Conservation (phyloP, 768 basidiomycete genomes). For the Amanita pseudoporphyria region DNA sequence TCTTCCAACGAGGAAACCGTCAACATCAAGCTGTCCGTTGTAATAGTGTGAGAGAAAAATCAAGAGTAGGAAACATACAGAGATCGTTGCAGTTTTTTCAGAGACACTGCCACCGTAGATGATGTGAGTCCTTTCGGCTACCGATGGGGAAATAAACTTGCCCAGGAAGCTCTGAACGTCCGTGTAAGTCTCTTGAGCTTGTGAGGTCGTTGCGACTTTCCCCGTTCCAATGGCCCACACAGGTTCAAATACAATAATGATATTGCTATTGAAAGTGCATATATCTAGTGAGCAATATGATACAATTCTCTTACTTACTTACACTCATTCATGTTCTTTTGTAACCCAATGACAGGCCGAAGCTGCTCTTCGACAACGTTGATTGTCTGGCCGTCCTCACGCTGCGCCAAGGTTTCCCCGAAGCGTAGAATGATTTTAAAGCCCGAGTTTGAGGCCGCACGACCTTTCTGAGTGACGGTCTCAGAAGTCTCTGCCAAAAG, state of each 20-base stretch:
- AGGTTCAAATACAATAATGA: conserved; percentile 95
- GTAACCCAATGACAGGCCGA: conserved; percentile 59
- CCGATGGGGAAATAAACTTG: conserved; percentile 50
- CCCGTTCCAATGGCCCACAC: conserved; percentile 99
- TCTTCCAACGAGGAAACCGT: conserved; percentile 97
- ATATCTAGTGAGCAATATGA: not conserved
- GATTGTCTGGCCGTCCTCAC: conserved; percentile 71
- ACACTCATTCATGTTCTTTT: conserved; percentile 74
- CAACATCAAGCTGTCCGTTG: conserved; percentile 74
- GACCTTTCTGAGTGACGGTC: conserved; percentile 77
- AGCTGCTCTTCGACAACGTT: conserved; percentile 79
- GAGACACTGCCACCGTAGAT: conserved; percentile 96
- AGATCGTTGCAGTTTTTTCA: conserved; percentile 82
- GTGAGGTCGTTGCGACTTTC: conserved; percentile 83
- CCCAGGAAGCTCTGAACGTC: conserved; percentile 72
- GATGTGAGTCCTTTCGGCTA: conserved; percentile 70
- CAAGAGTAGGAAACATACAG: conserved; percentile 37
- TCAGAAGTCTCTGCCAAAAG: conserved; percentile 85
- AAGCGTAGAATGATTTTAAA: conserved; percentile 92
- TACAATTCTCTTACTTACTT: conserved; percentile 16
- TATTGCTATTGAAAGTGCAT: conserved; percentile 38
- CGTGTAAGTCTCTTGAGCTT: conserved; percentile 89
- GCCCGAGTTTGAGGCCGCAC: conserved; percentile 64
- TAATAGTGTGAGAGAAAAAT: conserved; percentile 7
- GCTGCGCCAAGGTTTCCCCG: conserved; percentile 86